These are phyloP conservation scores for Salix suchowensis DNA, from an alignment of 345 rosid species.

Conservation along the genomic window DNA sequence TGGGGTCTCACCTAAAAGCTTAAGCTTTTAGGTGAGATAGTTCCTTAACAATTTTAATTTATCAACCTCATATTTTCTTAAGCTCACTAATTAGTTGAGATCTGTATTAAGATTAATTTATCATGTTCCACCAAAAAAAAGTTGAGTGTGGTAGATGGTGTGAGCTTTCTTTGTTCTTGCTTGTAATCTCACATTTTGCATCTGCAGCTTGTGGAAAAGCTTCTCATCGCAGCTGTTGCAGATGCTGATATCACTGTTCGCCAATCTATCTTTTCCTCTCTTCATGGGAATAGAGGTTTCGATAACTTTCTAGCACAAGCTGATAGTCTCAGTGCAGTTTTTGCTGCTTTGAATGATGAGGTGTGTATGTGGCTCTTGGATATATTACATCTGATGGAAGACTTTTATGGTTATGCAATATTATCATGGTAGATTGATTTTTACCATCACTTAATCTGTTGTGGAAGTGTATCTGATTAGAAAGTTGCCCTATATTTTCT, in stretches of 20 bases:
- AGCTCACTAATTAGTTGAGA: not conserved
- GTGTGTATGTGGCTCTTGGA: conserved; percentile 24
- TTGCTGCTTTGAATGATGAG: conserved; percentile 99
- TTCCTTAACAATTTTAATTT: not conserved
- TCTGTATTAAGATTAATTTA: not conserved
- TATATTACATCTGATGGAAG: not conserved
- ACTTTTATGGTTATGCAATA: not conserved
- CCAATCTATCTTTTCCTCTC: conserved; percentile 76
- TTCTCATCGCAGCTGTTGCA: conserved; percentile 89
- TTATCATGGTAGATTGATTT: not conserved
- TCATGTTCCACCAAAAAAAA: not conserved
- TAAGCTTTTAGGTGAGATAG: no score
- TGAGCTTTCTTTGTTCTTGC: conserved; percentile 16
- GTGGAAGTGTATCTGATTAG: not conserved
- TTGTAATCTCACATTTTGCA: conserved; percentile 24
- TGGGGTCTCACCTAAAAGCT: no score
- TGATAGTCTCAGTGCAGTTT: conserved; percentile 87
- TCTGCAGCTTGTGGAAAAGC: conserved; percentile 95
- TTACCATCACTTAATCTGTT: not conserved
- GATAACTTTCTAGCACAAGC: conserved; percentile 98
- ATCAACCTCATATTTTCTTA: not conserved
- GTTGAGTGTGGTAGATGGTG: not conserved
- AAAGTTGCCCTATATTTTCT: not conserved
- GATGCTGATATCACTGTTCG: conserved; percentile 98
- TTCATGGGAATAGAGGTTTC: conserved; percentile 72